Conservation (phyloP, 2,329 filamentous ascomycete genomes). For the Emmonsiellopsis sp. region DNA sequence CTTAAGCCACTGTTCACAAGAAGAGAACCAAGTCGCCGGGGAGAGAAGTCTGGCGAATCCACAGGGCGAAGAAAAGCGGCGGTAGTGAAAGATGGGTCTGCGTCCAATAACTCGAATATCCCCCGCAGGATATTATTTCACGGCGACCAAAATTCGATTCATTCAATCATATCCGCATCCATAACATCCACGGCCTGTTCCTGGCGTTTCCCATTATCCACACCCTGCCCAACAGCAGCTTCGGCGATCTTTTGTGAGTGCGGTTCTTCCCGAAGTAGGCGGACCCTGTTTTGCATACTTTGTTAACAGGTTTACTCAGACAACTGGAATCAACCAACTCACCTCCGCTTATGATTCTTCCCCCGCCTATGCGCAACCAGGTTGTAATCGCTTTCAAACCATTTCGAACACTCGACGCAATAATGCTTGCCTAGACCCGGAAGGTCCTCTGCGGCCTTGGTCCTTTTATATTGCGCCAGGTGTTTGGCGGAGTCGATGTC, state of each 20-base stretch:
- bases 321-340: slow-evolving; percentile 13
- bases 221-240: slow-evolving; percentile 63
- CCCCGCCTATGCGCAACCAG: slow-evolving; percentile 68
- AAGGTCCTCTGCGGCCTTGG: slow-evolving; percentile 75
- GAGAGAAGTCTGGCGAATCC: no score
- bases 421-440: slow-evolving; percentile 80
- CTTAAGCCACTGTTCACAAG: no score
- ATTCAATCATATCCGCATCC: slow-evolving; percentile 7
- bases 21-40: no score
- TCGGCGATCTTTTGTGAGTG: slow-evolving; percentile 82
- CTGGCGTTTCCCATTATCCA: slow-evolving; percentile 53
- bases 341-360: slow-evolving; percentile 92
- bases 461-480: slow-evolving; percentile 66
- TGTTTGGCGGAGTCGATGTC: slow-evolving; percentile 74
- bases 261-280: slow-evolving; percentile 71
- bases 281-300: slow-evolving; percentile 50
- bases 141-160: not conserved
- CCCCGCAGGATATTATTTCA: not conserved
- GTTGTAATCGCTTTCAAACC: slow-evolving; percentile 80
- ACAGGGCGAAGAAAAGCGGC: no score
- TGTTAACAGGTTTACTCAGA: not conserved
- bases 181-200: slow-evolving; percentile 31
- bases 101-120: not conserved
- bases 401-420: slow-evolving; percentile 90
- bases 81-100: not conserved